Base-by-base conservation (phyloP, 2,329 filamentous ascomycete species). In the Phaeosphaeria sp. region DNA sequence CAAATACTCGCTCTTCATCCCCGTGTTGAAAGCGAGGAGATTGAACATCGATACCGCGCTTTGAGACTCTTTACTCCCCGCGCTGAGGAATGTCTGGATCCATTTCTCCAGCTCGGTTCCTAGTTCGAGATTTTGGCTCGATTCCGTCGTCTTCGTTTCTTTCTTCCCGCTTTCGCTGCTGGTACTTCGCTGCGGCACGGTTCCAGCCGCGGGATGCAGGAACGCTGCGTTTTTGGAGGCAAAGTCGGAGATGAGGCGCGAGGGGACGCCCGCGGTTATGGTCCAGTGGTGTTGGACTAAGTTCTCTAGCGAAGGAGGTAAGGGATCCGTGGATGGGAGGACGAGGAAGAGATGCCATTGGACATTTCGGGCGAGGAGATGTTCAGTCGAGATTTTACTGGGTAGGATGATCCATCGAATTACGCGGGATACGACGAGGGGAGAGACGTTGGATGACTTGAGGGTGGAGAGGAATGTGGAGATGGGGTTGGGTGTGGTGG, bases 41-140 rank as follows among this genome's bases (percentile, higher is more conserved):
- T 89, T 89, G 40, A 89, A 78, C 87, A 89, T 89, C 1, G 83
- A 85, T 1, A 89, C 83, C 0, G 87, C 82, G 39, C 69, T 74
- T 53, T 9, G 61, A 45, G 67, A 71, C 75, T 70, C 67, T 67
- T 61, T 56, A 33, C 60, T 48, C 1, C 50, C 47, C 1, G 18
- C 44, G 0, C 40, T 15, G 20, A 63, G 53, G 51, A 80, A 80
- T 0, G 25, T 22, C 4, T 75, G 57, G 69, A 87, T 84, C 81
- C 86, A 89, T 0, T 65, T 40, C 13, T 79, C 66, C 0, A 89
- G 71, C 3, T 84, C 81, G 0, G 79, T 69, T 17, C 81, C 83
- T 8, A 88, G 71, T 65, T 88, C 86, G 0, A 89, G 79, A 20
- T 80, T 80, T 71, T 88, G 82, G 1, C 79, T 73, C 47, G 58